Evolutionary conservation across 495 filamentous ascomycete genomes (phyloP), one percentile per base, ranked within the genome.

Genomic region (Trichocladium uniseriatum): DNA sequence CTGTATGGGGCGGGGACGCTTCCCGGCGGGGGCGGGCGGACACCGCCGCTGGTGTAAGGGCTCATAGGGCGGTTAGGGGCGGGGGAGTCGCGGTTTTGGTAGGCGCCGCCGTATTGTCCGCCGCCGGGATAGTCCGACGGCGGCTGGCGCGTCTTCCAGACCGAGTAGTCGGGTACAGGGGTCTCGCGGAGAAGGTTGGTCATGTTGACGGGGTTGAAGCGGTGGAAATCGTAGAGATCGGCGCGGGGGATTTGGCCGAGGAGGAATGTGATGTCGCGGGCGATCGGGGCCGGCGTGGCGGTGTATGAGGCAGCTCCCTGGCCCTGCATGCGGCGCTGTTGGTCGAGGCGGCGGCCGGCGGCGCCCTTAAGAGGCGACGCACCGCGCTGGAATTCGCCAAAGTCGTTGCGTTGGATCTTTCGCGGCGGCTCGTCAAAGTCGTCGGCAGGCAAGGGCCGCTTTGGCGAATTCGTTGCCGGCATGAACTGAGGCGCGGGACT

Each of bases 301-400:
- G 56, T 48, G 53, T 67, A 45, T 2, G 71, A 66, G 3, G 68
- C 64, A 7, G 66, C 57, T 6, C 63, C 58, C 45, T 77, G 73
- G 16, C 65, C 65, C 44, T 77, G 74, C 60, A 78, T 69, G 14
- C 74, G 70, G 19, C 84, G 79, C 55, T 87, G 83, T 61, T 89
- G 86, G 57, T 94, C 86, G 18, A 92, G 69, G 16, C 88, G 80
- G 32, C 89, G 81, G 32, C 85, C 84, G 16, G 90, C 87, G 1
- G 82, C 82, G 10, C 84, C 86, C 63, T 92, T 95, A 21, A 97
- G 72, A 0, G 94, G 91, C 14, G 87, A 95, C 40, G 85, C 89
- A 19, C 81, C 87, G 18, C 92, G 82, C 31, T 62, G 56, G 43
- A 67, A 67, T 19, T 65, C 55, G n/a, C 58, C 49, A 19, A 58